Evolutionary conservation across 1,284 basidiomycete genomes (phyloP).

Genomic region (Ceratobasidium sp.): DNA sequence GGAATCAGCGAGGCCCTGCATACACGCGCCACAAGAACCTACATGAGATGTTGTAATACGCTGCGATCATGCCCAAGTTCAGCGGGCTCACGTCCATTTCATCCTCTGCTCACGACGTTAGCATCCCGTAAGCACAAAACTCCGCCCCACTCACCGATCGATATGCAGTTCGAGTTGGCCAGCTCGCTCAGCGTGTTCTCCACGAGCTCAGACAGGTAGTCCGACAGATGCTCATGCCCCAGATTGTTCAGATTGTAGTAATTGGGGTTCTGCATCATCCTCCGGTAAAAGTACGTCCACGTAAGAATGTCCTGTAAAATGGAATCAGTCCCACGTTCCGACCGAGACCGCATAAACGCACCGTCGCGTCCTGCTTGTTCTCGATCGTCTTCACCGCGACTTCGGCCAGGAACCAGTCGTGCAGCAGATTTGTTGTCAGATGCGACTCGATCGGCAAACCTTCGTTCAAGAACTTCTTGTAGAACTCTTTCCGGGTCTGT

Average conservation of each 20-base stretch:
- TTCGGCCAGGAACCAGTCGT: conserved; percentile 99
- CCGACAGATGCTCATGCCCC: conserved; percentile 90
- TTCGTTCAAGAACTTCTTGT: conserved; percentile 98
- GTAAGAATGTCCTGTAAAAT: conserved; percentile 81
- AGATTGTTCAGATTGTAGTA: conserved; percentile 96
- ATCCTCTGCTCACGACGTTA: conserved; percentile 67
- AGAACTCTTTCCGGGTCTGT: conserved; percentile 96
- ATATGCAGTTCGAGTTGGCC: conserved; percentile 93
- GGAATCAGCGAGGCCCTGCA: conserved; percentile 30
- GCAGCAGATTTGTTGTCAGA: conserved; percentile 83
- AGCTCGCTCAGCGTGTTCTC: conserved; percentile 93
- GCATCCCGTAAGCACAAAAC: conserved; percentile 11
- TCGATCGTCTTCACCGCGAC: conserved; percentile 99
- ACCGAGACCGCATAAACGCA: conserved; percentile 59
- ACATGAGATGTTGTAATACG: conserved; percentile 92
- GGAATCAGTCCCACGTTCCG: conserved; percentile 40
- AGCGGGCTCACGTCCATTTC: conserved; percentile 93
- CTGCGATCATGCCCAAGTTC: conserved; percentile 96
- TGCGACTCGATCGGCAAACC: conserved; percentile 98
- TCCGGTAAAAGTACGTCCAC: conserved; percentile 96
- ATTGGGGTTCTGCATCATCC: conserved; percentile 95
- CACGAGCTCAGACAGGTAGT: conserved; percentile 95
- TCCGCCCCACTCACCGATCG: conserved; percentile 72
- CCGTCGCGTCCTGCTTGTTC: conserved; percentile 97
- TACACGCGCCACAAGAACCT: conserved; percentile 63